Evolutionary conservation across 1,284 basidiomycete species (phyloP), one percentile per base, ranked within the genome.

Genomic region (Microstroma glucosiphilum): DNA sequence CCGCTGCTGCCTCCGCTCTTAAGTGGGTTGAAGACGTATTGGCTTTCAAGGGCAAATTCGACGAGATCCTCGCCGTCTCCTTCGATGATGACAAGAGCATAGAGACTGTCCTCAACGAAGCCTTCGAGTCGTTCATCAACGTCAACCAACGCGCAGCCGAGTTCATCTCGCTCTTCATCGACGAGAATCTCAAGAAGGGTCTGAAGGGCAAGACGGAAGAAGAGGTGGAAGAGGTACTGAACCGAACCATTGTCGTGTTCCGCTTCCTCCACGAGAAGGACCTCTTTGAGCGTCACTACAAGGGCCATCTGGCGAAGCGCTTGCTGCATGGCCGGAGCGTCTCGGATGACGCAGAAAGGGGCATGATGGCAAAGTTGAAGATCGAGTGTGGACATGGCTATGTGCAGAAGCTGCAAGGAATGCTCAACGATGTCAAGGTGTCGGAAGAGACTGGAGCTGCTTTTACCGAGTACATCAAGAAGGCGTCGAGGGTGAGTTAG

Each of bases 351-450:
- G 94, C 96, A 1, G 96, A 99, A 80, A 88, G 91, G 58, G 91
- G 90, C 62, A 97, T 99, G 94, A 86, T 99, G 13, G 89, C 92
- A 58, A 98, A 97, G 82, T 87, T 99, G 77, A 98, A 98, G 82
- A 85, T 97, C 46, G 93, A 98, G 80, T 91, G 90, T 73, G 96
- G 96, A 8, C 90, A 90, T 76, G 91, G 94, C 76, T 99, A 97
- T 79, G 97, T 96, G 0, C 92, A 96, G 80, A 96, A 96, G 79
- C 83, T 98, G 69, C 94, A 98, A 80, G 94, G 96, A 60, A 99
- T 99, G 96, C 94, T 99, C 84, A 87, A 93, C 72, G 96, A 99
- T 78, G 94, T 99, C 87, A 91, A 88, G 73, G 81, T 96, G 43
- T 94, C 91, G 19, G 82, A 83, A 26, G 96, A 99, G 61, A 88